Conservation (phyloP, 768 basidiomycete species). For the Mycena filopes region DNA sequence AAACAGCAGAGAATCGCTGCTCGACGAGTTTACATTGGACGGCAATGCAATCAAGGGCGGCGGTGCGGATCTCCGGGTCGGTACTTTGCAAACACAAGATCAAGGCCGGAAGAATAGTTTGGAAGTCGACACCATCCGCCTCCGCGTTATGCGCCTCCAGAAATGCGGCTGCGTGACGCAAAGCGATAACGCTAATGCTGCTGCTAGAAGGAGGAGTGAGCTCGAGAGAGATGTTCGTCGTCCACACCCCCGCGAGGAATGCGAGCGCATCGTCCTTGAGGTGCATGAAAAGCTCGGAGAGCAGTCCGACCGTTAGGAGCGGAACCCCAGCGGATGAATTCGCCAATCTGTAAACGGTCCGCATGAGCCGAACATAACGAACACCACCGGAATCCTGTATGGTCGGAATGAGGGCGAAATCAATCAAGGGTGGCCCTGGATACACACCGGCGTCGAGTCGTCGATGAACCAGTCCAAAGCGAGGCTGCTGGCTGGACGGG, state of each 20-base stretch:
- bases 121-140: conserved; percentile 75
- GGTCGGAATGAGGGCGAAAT: not conserved
- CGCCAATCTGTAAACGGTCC: conserved; percentile 71
- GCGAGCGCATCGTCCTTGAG: conserved; percentile 77
- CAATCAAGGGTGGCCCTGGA: too few relatives aligned
- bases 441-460: conserved; percentile 46
- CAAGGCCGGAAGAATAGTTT: conserved; percentile 78
- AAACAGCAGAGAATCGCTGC: conserved; percentile 64
- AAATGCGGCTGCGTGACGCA: conserved; percentile 84
- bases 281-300: conserved; percentile 72
- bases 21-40: conserved; percentile 53
- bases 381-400: conserved; percentile 34
- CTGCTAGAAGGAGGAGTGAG: conserved; percentile 41
- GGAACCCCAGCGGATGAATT: conserved; percentile 63
- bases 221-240: conserved; percentile 39
- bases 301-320: conserved; percentile 64
- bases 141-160: conserved; percentile 73
- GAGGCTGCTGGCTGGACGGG: conserved; percentile 51
- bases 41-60: conserved; percentile 66
- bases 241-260: conserved; percentile 85
- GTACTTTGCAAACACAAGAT: conserved; percentile 67
- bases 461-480: conserved; percentile 64
- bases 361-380: conserved; percentile 69
- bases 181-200: conserved; percentile 65
- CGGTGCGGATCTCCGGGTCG: conserved; percentile 55